Percentiles rank a stretch among this genome's conserved stretches.
Conservation (phyloP, 78 protist genomes). For the Monosiga brevicollis region DNA sequence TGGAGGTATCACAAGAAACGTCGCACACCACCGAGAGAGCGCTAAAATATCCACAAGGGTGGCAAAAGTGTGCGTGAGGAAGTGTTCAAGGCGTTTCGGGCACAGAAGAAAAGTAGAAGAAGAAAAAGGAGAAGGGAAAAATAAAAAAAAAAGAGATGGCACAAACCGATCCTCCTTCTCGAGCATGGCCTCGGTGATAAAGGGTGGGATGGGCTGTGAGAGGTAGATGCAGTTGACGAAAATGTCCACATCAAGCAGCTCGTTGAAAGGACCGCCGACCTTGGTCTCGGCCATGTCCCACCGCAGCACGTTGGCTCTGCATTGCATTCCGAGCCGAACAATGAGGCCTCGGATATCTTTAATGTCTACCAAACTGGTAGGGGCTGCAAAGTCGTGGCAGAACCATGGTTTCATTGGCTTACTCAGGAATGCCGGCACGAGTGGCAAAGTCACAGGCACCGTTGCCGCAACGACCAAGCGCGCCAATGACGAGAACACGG, state of each 20-base stretch:
- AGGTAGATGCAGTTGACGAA: slow-evolving; percentile 73
- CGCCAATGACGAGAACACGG: slow-evolving; percentile 54
- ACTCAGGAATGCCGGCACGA: slow-evolving; percentile 32
- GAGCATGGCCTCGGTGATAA: slow-evolving; percentile 36
- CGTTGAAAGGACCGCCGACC: slow-evolving; percentile 71
- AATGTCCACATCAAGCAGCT: slow-evolving; percentile 42
- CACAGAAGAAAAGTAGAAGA: too few relatives aligned
- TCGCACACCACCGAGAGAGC: slow-evolving; percentile 36
- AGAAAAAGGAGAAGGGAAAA: too few relatives aligned
- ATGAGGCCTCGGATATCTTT: too few relatives aligned
- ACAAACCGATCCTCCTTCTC: background rate
- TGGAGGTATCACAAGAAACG: slow-evolving; percentile 57
- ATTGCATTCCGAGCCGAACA: too few relatives aligned
- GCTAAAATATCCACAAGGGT: too few relatives aligned
- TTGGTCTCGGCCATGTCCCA: slow-evolving; percentile 75
- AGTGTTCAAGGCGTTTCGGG: too few relatives aligned
- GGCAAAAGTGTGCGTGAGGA: too few relatives aligned
- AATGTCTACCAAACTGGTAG: too few relatives aligned
- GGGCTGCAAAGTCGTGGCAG: background rate
- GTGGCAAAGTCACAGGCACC: slow-evolving; percentile 45
- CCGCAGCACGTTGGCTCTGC: slow-evolving; percentile 10
- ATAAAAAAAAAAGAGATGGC: too few relatives aligned
- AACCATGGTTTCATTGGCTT: background rate
- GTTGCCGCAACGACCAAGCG: slow-evolving; percentile 71
- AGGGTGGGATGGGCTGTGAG: slow-evolving; percentile 45